A percentile compares a stretch with the other conserved stretches of the same genome.
Evolutionary conservation across 2,329 filamentous ascomycete genomes (phyloP).

Genomic region (Hymenoscyphus infarciens): DNA sequence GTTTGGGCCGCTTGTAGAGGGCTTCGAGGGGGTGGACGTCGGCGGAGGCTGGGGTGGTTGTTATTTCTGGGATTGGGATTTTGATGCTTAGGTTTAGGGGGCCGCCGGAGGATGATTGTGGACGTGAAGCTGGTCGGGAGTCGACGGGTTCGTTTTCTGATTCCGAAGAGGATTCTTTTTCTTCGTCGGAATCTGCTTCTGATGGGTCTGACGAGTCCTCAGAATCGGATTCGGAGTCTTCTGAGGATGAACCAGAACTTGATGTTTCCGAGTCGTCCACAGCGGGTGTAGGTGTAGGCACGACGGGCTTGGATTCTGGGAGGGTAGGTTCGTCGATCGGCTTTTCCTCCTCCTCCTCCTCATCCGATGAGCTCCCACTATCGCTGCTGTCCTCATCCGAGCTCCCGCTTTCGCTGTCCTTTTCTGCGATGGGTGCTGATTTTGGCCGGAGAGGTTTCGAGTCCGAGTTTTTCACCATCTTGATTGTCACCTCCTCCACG

Average conservation of each 20-base stretch:
- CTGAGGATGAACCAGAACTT: conserved; percentile 28
- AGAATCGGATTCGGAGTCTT: conserved; percentile 10
- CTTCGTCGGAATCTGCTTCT: conserved; percentile 10
- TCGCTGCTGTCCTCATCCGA: conserved; percentile 16
- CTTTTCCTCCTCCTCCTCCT: background rate
- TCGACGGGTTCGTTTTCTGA: conserved; percentile 18
- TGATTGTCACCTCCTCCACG: conserved; percentile 51
- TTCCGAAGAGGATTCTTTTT: conserved; percentile 7
- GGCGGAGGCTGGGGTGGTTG: conserved; percentile 40
- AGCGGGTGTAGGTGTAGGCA: background rate
- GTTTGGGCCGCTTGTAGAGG: conserved; percentile 74
- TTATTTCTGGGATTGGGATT: conserved; percentile 34
- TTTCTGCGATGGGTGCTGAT: conserved; percentile 24
- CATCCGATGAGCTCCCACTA: conserved; percentile 29
- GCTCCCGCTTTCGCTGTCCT: background rate
- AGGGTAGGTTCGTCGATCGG: conserved; percentile 13
- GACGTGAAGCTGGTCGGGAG: conserved; percentile 21
- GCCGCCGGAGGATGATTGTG: conserved; percentile 47
- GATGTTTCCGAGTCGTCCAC: conserved; percentile 25
- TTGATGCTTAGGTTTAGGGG: conserved; percentile 51
- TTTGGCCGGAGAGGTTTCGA: conserved; percentile 4
- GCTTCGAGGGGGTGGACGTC: conserved; percentile 81
- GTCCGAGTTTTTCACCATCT: conserved; percentile 26
- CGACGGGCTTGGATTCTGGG: background rate
- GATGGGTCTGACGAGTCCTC: conserved; percentile 9